A percentile compares a stretch with the other conserved stretches of the same genome.
Evolutionary conservation across 805 yeast genomes (phyloP).

Genomic region (Metschnikowia lachancei): DNA sequence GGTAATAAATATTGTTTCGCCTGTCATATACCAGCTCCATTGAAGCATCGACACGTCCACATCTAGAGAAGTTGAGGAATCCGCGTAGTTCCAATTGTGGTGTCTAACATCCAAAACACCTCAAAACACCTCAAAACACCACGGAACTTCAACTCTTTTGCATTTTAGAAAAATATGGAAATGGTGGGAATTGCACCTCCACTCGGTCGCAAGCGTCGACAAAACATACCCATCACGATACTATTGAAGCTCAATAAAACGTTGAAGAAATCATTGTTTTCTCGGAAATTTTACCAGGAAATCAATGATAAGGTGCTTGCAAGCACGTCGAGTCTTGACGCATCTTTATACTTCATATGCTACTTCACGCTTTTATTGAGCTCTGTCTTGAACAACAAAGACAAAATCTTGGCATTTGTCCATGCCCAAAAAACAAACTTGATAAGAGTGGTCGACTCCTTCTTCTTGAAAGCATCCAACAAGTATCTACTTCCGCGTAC

Average conservation of each 20-base stretch:
- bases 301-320: constrained; percentile 40
- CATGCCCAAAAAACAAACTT: constrained; percentile 27
- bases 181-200: constrained; percentile 20
- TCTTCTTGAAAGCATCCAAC: neutral
- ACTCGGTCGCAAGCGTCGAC: constrained; percentile 10
- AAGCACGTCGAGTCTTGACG: constrained; percentile 35
- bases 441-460: constrained; percentile 12
- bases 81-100: too few species aligned
- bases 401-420: constrained; percentile 30
- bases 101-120: too few species aligned
- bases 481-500: neutral
- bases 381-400: constrained; percentile 38
- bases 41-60: too few species aligned
- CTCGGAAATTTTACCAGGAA: constrained; percentile 41
- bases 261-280: constrained; percentile 34
- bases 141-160: too few species aligned
- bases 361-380: constrained; percentile 40
- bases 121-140: too few species aligned
- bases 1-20: too few species aligned
- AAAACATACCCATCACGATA: constrained; percentile 22
- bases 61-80: too few species aligned
- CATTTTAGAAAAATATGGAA: constrained; percentile 2
- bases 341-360: constrained; percentile 42
- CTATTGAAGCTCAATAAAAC: constrained; percentile 28
- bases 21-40: too few species aligned